Conservation (phyloP, 768 basidiomycete genomes). For the Pisolithus microcarpus region DNA sequence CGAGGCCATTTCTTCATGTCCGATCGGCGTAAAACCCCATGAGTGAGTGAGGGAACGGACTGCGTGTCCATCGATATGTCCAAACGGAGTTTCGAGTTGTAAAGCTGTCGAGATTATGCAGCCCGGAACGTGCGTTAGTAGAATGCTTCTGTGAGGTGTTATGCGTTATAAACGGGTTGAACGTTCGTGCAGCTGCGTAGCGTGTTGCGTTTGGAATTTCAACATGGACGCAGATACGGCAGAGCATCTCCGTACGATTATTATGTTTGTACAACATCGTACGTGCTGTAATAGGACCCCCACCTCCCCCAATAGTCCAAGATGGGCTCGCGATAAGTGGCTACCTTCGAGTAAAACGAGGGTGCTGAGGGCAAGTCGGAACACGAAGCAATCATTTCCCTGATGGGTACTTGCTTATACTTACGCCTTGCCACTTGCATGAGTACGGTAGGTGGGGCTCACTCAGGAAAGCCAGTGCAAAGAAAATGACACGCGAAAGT, state of each 20-base stretch:
- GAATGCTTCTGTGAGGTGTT: conserved; percentile 51
- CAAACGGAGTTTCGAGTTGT: not conserved
- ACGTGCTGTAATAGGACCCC: not conserved
- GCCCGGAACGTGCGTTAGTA: conserved; percentile 53
- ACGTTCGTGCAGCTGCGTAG: conserved; percentile 1
- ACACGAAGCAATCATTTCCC: not conserved
- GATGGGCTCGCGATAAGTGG: not conserved
- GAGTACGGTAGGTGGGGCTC: not conserved
- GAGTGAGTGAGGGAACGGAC: not conserved
- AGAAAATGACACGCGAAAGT: no score
- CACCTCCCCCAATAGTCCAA: not conserved
- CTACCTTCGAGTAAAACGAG: conserved; percentile 35
- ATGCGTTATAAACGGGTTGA: not conserved
- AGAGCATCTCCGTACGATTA: not conserved
- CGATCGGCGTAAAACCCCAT: not conserved
- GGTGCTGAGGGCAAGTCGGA: conserved; percentile 38
- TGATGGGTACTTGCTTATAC: not conserved
- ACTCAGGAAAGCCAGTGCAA: no score
- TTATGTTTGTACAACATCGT: not conserved
- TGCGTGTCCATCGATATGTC: not conserved
- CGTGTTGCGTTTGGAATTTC: conserved; percentile 28
- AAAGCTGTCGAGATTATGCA: not conserved
- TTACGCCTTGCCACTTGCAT: not conserved
- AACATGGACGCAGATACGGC: not conserved
- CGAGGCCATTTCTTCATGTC: not conserved